These are phyloP conservation scores for Quercus phellos DNA, from an alignment of 331 rosid genomes.

Conservation along the genomic window DNA sequence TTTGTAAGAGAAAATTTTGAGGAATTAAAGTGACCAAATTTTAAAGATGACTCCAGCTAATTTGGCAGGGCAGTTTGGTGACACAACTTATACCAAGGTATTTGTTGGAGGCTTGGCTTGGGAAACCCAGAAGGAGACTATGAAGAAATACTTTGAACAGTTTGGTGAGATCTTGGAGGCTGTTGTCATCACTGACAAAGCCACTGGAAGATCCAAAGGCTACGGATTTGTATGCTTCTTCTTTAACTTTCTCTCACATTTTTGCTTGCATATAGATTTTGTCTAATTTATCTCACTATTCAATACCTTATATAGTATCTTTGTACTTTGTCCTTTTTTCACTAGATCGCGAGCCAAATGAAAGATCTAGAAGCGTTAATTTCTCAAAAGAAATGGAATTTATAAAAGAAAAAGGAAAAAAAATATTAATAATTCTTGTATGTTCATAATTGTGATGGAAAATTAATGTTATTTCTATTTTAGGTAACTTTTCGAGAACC, in stretches of 20 bases:
- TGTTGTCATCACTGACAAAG: conserved; percentile 96
- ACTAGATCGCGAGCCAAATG: conserved; percentile 4
- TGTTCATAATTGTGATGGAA: background rate
- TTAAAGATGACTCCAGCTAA: conserved; percentile 62
- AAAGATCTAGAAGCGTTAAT: background rate
- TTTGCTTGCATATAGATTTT: background rate
- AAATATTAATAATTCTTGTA: background rate
- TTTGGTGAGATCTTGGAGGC: conserved; percentile 99
- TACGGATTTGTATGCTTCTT: conserved; percentile 74
- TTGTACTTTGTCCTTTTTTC: background rate
- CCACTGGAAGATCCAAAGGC: conserved; percentile 98
- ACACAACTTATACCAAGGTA: conserved; percentile 91
- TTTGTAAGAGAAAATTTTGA: background rate
- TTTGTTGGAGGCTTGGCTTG: conserved; percentile 98
- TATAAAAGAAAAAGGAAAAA: background rate
- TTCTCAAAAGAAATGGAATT: background rate
- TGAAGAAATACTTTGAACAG: conserved; percentile 93
- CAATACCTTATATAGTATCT: background rate
- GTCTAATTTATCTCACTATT: background rate
- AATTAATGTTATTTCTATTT: conserved; percentile 4
- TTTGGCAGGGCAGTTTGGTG: conserved; percentile 89
- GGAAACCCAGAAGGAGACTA: conserved; percentile 98
- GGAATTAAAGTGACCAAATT: too few relatives aligned
- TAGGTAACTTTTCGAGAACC: conserved; percentile 90
- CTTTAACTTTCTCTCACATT: background rate